Evolutionary conservation across 2,329 filamentous ascomycete species (phyloP).

Genomic region (Colletotrichum echinochloae): DNA sequence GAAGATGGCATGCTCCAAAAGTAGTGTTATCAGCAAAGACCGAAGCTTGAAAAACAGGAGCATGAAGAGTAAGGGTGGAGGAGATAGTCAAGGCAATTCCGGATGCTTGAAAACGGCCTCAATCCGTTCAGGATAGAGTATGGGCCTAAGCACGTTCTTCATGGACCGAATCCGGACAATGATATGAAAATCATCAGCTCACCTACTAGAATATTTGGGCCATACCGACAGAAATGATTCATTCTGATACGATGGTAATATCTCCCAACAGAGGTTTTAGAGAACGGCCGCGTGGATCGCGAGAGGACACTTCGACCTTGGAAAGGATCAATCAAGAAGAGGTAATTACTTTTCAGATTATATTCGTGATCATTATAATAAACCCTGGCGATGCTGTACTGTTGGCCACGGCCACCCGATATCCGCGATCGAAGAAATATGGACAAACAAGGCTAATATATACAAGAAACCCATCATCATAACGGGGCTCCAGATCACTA

Average conservation of each 20-base stretch:
- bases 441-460: not conserved
- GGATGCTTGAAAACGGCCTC: not conserved
- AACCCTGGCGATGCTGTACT: too few species aligned
- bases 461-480: not conserved
- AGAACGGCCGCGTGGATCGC: not conserved
- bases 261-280: not conserved
- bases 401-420: not conserved
- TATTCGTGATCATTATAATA: too few species aligned
- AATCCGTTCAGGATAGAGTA: not conserved
- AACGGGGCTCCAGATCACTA: too few species aligned
- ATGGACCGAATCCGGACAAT: conserved; percentile 65
- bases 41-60: fast-evolving
- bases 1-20: not conserved
- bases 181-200: too few species aligned
- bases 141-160: not conserved
- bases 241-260: fast-evolving
- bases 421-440: not conserved
- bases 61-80: too few species aligned
- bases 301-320: not conserved
- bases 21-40: not conserved
- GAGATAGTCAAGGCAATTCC: not conserved
- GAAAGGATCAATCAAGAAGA: too few species aligned
- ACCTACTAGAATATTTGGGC: too few species aligned
- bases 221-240: not conserved
- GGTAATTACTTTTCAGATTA: too few species aligned